These are phyloP conservation scores for Loxodes magnus DNA, from an alignment of 73 alveolate species.

Conservation along the genomic window DNA sequence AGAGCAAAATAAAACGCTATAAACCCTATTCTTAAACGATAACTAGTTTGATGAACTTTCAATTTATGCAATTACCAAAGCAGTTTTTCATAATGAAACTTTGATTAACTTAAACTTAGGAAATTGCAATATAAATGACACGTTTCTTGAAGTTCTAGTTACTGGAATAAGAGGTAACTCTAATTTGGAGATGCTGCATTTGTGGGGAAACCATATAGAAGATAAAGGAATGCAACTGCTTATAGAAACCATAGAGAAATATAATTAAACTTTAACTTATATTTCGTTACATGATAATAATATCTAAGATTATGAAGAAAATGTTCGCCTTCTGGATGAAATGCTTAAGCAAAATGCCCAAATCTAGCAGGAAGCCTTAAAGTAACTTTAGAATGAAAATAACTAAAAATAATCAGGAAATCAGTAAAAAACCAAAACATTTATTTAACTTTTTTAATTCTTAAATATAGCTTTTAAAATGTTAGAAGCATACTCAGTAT, in stretches of 20 bases:
- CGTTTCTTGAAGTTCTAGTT: neutral
- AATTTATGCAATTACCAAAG: neutral
- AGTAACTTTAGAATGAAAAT: too few relatives aligned
- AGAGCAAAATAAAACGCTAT: neutral
- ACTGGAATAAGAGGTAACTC: conserved; percentile 7
- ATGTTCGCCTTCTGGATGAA: too few relatives aligned
- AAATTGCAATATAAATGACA: conserved; percentile 5
- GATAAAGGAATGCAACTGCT: neutral
- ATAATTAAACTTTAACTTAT: conserved; percentile 4
- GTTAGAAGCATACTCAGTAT: too few relatives aligned
- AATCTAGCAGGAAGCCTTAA: too few relatives aligned
- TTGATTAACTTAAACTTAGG: neutral
- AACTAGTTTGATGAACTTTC: conserved; percentile 3
- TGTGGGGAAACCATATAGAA: conserved; percentile 2
- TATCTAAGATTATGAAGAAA: conserved; percentile 9
- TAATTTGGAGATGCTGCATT: conserved; percentile 1
- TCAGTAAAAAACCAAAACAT: too few relatives aligned
- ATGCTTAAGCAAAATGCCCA: too few relatives aligned
- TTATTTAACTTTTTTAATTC: too few relatives aligned
- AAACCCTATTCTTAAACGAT: conserved; percentile 4
- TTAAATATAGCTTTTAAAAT: too few relatives aligned
- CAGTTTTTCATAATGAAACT: neutral
- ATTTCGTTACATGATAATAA: neutral
- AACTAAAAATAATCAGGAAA: too few relatives aligned
- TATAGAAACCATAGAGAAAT: conserved; percentile 2